Percentiles rank a stretch among this genome's conserved stretches.
phyloP scores from a whole-genome alignment of 441 rosid genomes.

The Croton laevigatus region DNA sequence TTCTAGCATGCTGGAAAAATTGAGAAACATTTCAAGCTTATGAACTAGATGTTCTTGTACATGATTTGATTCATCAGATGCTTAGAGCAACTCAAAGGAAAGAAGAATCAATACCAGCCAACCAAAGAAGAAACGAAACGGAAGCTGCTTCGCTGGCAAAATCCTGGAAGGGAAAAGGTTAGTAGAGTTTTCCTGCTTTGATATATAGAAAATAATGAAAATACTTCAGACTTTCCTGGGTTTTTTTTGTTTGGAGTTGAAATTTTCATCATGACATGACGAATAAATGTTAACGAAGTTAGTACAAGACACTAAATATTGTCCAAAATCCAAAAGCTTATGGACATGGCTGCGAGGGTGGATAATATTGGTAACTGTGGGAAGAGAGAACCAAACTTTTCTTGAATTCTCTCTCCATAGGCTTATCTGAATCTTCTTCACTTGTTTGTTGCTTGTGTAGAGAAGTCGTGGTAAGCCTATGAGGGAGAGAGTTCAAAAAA shows the following conservation, averaged over 20 bases:
- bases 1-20: background rate
- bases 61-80: slow-evolving; percentile 7
- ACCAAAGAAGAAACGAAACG: background rate
- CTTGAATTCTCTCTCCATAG: slow-evolving; percentile 22
- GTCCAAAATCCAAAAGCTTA: background rate
- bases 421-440: slow-evolving; percentile 12
- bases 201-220: background rate
- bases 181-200: background rate
- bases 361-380: background rate
- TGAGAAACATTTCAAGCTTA: background rate
- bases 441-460: background rate
- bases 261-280: background rate
- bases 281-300: background rate
- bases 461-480: slow-evolving; percentile 18
- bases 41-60: background rate
- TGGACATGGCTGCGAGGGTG: background rate
- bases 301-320: background rate
- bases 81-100: background rate
- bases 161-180: background rate
- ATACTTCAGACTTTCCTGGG: background rate
- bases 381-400: slow-evolving; percentile 25
- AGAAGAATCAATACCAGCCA: background rate
- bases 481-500: slow-evolving; percentile 41
- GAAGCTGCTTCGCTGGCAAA: slow-evolving; percentile 2
- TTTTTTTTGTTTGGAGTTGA: background rate